Base-by-base conservation (phyloP, 164 flowering plant genomes). In the Protea cynaroides region DNA sequence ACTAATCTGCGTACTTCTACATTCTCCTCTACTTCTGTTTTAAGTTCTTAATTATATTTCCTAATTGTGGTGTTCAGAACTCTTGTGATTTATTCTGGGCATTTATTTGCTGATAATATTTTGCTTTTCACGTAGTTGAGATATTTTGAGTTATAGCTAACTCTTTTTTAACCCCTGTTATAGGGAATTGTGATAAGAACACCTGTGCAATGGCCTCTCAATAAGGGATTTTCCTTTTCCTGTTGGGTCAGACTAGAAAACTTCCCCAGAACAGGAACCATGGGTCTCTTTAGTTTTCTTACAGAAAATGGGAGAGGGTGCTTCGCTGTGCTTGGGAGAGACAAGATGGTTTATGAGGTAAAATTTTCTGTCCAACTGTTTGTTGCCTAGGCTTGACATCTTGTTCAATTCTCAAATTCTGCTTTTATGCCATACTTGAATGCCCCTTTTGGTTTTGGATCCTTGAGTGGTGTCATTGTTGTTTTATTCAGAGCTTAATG, bases 171-270 rank as follows among this genome's bases (percentile, higher is more conserved):
- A 29, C 44, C 36, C 56, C 72, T 22, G 47, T 81, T 77, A 62
- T 71, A 95, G 99, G 99, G 99, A 19, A 80, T 95, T 65, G 56
- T 76, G 37, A 79, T 95, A 58, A 86, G 75, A 69, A 86, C 92
- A 49, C 96, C 98, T 44, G 56, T 95, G 61, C 98, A 86, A 65
- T 92, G 97, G 99, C 99, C 99, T 72, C 74, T 74, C 61, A 82
- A 76, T 63, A 90, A 83, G 74, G 99, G 99, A n/a, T 88, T 90
- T 76, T 86, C 98, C 22, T 92, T 95, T 80, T 84, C 94, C 12
- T 95, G 99, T 71, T 95, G 99, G 99, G 79, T 88, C 49, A 83
- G 99, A 79, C 83, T 95, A 56, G 98, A 95, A 78, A 82, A 70
- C 70, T 90, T 86, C 53, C 96, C 96, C 11, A 73, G 76, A 60